phyloP scores from a whole-genome alignment of 768 basidiomycete species.

The Lentinula detonsa region DNA sequence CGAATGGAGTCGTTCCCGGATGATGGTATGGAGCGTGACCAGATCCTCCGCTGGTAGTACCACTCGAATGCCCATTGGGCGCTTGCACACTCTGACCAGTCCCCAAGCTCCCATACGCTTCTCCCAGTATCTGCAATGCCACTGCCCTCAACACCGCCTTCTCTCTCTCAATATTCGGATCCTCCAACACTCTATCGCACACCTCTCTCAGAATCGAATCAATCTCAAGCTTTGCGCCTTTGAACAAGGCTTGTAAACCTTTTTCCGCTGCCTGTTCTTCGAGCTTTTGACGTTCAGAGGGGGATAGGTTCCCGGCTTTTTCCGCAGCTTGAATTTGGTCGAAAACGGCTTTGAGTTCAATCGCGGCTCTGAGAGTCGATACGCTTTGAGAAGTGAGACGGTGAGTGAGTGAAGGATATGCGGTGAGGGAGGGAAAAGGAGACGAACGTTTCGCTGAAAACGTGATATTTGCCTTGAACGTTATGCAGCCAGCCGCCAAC shows the following conservation, averaged over 20 bases:
- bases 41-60: neutral
- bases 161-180: slow-evolving; percentile 42
- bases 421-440: neutral
- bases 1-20: neutral
- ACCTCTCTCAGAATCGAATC: slow-evolving; percentile 87
- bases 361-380: slow-evolving; percentile 78
- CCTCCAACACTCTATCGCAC: slow-evolving; percentile 73
- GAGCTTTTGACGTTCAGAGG: slow-evolving; percentile 74
- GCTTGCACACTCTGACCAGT: slow-evolving; percentile 24
- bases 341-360: slow-evolving; percentile 85
- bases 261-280: slow-evolving; percentile 95
- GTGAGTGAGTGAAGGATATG: neutral
- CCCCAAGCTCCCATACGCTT: slow-evolving; percentile 65
- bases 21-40: too few relatives aligned
- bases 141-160: slow-evolving; percentile 72
- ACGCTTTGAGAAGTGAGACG: slow-evolving; percentile 39
- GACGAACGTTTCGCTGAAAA: slow-evolving; percentile 87
- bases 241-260: slow-evolving; percentile 86
- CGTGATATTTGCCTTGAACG: slow-evolving; percentile 88
- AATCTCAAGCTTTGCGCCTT: slow-evolving; percentile 88
- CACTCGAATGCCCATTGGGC: neutral
- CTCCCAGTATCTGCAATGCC: slow-evolving; percentile 79
- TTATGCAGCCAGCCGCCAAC: slow-evolving; percentile 93
- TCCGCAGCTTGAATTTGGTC: slow-evolving; percentile 91
- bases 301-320: slow-evolving; percentile 69